phyloP scores from a whole-genome alignment of 768 basidiomycete genomes.

The Boletales sp. region DNA sequence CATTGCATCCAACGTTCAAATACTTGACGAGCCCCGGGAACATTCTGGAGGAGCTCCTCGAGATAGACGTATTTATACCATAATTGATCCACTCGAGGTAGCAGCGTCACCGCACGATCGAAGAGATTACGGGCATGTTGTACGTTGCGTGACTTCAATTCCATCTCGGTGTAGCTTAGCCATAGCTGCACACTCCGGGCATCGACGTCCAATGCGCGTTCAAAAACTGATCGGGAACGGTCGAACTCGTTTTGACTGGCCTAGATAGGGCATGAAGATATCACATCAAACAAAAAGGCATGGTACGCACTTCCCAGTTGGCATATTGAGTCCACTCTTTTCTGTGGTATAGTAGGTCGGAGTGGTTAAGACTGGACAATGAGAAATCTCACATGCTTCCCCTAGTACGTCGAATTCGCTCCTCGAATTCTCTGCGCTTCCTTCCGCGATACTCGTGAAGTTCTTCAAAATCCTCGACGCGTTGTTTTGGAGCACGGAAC shows the following conservation, averaged over 20 bases:
- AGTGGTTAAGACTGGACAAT: background rate
- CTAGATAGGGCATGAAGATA: slow-evolving; percentile 32
- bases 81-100: slow-evolving; percentile 93
- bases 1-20: slow-evolving; percentile 99
- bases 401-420: slow-evolving; percentile 73
- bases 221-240: slow-evolving; percentile 91
- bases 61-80: slow-evolving; percentile 99
- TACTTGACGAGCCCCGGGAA: slow-evolving; percentile 93
- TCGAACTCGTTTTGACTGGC: slow-evolving; percentile 96
- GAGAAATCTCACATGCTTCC: slow-evolving; percentile 64
- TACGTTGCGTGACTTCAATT: slow-evolving; percentile 96
- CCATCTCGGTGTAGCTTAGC: slow-evolving; percentile 95
- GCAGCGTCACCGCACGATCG: slow-evolving; percentile 93
- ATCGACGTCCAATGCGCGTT: slow-evolving; percentile 96
- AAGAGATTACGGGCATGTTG: slow-evolving; percentile 96
- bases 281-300: background rate
- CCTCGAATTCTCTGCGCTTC: slow-evolving; percentile 93
- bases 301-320: slow-evolving; percentile 67
- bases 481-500: slow-evolving; percentile 89
- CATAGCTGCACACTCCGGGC: slow-evolving; percentile 86
- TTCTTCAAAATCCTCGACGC: slow-evolving; percentile 94
- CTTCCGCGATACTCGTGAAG: slow-evolving; percentile 87
- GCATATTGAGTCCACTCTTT: slow-evolving; percentile 88
- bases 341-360: slow-evolving; percentile 34
- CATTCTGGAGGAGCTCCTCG: slow-evolving; percentile 94